Base-by-base conservation (phyloP, 352 stramenopile genomes). In the Albugo candida region DNA sequence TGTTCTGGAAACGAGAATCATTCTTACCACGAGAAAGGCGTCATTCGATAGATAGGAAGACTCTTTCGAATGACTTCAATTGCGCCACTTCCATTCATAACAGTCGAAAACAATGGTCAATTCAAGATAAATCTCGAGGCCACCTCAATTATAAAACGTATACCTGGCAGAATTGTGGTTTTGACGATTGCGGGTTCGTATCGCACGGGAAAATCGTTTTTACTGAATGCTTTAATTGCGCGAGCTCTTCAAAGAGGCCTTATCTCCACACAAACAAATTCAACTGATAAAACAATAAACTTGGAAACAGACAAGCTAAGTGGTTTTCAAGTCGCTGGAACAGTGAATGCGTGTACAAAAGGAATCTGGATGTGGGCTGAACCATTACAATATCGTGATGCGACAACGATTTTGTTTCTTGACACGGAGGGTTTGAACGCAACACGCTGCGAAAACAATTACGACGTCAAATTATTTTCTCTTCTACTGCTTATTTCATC, bases 311-410 rank as follows among this genome's bases (percentile, higher is more conserved):
- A 53, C 50, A 41, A 50, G 21, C 49, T 43, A 20, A 41, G 50
- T 3, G 81, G 78, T 13, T 95, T 95, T 51, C 60, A 65, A 0
- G 81, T 95, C 13, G 83, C 81, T 13, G 74, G 53, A 16, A 93
- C 81, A 0, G 70, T 92, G 0, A 89, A 93, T 39, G 81, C 80
- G 1, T 94, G 83, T 51, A 95, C 83, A 12, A 91, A 93, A 42
- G 76, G 76, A 4, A 83, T 88, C 40, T 88, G 76, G 76, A 70
- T 89, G 45, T 87, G 76, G 74, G 67, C 65, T 11, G 58, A 83
- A 43, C 67, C 71, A 0, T 45, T 69, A 11, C 50, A 63, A 21
- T 38, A 65, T 36, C 53, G 53, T 34, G 51, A 69, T 20, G 64
- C 68, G 51, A 69, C 65, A 17, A 67, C 62, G 2, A 56, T 83